Base-by-base conservation (phyloP, 2,329 filamentous ascomycete species). In the Verticillium zaregamsianum region DNA sequence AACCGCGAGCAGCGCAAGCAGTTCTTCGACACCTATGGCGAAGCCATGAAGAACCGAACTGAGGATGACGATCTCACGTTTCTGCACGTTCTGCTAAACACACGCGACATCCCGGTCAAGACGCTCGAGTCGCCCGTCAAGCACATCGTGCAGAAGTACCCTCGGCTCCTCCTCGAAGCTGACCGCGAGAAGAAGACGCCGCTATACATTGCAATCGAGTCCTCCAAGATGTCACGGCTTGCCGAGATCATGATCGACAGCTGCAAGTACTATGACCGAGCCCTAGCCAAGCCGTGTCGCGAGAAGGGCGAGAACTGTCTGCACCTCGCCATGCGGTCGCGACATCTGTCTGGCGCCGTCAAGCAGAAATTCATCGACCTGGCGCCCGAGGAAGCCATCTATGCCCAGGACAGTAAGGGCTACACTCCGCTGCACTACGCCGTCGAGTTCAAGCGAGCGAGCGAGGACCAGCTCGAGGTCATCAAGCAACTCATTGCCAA, bases 361-460 rank as follows among this genome's bases (percentile, higher is more conserved):
- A 56, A 56, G 55, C 55, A 33, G 9, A 56, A 56, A 12, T 33
- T 56, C 15, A 32, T 56, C 33, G 23, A 23, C 15, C 55, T 56
- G 23, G 60, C 60, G 8, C 20, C 28, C 23, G 32, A 55, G 14
- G 45, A 23, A 2, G 23, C 60, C 40, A 28, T 61, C 2, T 11
- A 55, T 40, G 17, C 28, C 11, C 31, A 33, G 23, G 60, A 61
- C 28, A 11, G 33, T 11, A 25, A 64, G 12, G 62, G 63, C 0
- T 65, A 68, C 55, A 68, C 65, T 14, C 67, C 66, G 11, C 63
- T 69, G 12, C 68, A 69, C 57, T 65, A 68, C 14, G 67, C 67
- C 8, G 67, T 68, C 28, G 62, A 67, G 49, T 68, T 66, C 40
- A 63, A 67, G 12, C 66, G 66, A 14, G 66, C 64, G n/a, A 67